Evolutionary conservation across 2,329 filamentous ascomycete species (phyloP).

Genomic region (Trichoderma brevicompactum): DNA sequence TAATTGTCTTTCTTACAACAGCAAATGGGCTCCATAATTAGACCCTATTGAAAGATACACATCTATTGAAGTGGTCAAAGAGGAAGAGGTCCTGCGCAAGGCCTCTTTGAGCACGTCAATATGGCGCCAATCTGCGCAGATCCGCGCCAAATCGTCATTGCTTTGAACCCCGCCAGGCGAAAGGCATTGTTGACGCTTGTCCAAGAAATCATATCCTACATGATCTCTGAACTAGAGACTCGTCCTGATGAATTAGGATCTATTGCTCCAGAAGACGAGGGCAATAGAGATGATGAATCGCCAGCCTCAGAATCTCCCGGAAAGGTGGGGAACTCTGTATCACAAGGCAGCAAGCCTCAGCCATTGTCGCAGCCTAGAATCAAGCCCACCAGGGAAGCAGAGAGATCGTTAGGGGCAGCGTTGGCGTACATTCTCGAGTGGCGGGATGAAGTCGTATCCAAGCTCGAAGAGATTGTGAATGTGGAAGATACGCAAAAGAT

Average conservation of each 20-base stretch:
- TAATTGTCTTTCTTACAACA: not conserved
- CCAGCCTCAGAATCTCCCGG: not conserved
- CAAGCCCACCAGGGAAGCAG: slow-evolving; percentile 37
- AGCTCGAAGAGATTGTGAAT: slow-evolving; percentile 69
- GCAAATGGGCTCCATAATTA: not conserved
- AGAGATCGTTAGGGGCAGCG: slow-evolving; percentile 55
- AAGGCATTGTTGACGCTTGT: slow-evolving; percentile 57
- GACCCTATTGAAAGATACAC: not conserved
- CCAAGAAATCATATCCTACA: slow-evolving; percentile 56
- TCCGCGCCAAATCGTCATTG: slow-evolving; percentile 59
- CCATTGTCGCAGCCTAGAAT: not conserved
- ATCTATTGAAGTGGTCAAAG: not conserved
- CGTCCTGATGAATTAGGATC: slow-evolving; percentile 40
- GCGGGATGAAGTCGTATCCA: slow-evolving; percentile 70
- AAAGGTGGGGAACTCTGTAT: not conserved
- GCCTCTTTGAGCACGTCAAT: slow-evolving; percentile 6
- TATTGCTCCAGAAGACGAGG: slow-evolving; percentile 35
- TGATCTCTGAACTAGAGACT: slow-evolving; percentile 56
- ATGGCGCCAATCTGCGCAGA: slow-evolving; percentile 62
- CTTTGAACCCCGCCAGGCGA: slow-evolving; percentile 57
- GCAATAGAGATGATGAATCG: slow-evolving; percentile 23
- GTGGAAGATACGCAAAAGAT: slow-evolving; percentile 54
- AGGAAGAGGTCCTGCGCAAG: not conserved
- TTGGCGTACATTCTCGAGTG: slow-evolving; percentile 77
- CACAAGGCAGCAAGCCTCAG: not conserved